Evolutionary conservation across 2,329 filamentous ascomycete species (phyloP).

Genomic region (Fusarium floridanum): DNA sequence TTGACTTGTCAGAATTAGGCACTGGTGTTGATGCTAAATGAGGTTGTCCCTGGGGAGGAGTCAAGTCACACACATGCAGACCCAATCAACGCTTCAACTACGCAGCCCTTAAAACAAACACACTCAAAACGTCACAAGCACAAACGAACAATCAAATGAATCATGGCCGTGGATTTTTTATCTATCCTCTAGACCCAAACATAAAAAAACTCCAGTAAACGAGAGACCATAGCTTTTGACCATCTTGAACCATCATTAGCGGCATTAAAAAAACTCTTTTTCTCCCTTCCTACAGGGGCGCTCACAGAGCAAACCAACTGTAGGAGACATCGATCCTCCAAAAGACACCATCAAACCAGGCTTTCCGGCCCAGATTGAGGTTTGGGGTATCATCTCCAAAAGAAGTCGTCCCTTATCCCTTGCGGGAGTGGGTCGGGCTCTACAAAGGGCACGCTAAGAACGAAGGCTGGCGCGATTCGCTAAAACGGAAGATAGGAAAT

Average conservation of each 20-base stretch:
- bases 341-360: constrained; percentile 29
- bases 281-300: constrained; percentile 15
- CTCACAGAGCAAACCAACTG: constrained; percentile 39
- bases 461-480: constrained; percentile 27
- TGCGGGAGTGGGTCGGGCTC: constrained; percentile 27
- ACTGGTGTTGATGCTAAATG: neutral
- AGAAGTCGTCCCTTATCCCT: constrained; percentile 32
- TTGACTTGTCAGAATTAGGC: neutral
- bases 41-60: neutral
- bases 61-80: neutral
- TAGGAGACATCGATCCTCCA: constrained; percentile 38
- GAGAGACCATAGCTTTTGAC: constrained; percentile 28
- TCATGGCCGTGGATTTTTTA: constrained; percentile 42
- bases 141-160: constrained; percentile 22
- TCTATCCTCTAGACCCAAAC: constrained; percentile 44
- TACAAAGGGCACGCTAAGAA: constrained; percentile 41
- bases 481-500: constrained; percentile 25
- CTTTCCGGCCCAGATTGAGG: constrained; percentile 38
- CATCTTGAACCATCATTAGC: constrained; percentile 41
- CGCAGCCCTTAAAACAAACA: neutral
- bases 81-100: neutral
- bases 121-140: neutral
- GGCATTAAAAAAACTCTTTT: constrained; percentile 36
- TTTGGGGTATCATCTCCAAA: constrained; percentile 41
- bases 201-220: constrained; percentile 37